phyloP scores from a whole-genome alignment of 768 basidiomycete genomes.

The Auriscalpium microsporum region DNA sequence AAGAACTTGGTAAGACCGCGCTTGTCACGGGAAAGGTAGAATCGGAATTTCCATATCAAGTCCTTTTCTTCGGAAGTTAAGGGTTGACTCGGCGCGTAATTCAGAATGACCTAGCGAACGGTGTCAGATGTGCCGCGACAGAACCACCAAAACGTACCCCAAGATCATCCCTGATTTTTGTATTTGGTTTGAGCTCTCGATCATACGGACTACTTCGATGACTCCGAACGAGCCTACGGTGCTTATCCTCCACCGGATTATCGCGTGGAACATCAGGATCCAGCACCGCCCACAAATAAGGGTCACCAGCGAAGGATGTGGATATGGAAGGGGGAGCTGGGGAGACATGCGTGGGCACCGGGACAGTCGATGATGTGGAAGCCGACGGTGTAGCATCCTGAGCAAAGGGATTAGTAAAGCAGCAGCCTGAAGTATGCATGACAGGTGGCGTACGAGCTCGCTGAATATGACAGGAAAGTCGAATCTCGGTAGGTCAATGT shows the following conservation, averaged over 20 bases:
- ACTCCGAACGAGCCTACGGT: constrained; percentile 86
- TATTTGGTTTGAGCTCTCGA: constrained; percentile 92
- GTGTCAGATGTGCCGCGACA: neutral
- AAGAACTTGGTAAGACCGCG: constrained; percentile 95
- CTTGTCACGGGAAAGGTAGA: constrained; percentile 88
- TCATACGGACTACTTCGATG: constrained; percentile 94
- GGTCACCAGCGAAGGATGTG: constrained; percentile 49
- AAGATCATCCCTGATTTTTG: constrained; percentile 88
- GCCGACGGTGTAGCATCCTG: constrained; percentile 7
- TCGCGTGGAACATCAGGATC: constrained; percentile 89
- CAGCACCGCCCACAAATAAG: constrained; percentile 75
- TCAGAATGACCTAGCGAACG: constrained; percentile 65
- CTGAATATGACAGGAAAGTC: constrained; percentile 96
- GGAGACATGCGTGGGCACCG: constrained; percentile 30
- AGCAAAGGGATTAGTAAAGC: neutral
- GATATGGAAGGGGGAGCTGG: constrained; percentile 39
- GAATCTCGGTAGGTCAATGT: constrained; percentile 92
- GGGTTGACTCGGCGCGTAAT: constrained; percentile 81
- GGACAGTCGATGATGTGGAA: constrained; percentile 30
- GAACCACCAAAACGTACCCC: constrained; percentile 43
- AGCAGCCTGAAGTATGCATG: neutral
- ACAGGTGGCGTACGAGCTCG: constrained; percentile 58
- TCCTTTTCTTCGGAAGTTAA: constrained; percentile 92
- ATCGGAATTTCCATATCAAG: constrained; percentile 98
- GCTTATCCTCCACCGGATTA: constrained; percentile 97